Conservation (phyloP, 768 basidiomycete species). For the Boletus patriciae region DNA sequence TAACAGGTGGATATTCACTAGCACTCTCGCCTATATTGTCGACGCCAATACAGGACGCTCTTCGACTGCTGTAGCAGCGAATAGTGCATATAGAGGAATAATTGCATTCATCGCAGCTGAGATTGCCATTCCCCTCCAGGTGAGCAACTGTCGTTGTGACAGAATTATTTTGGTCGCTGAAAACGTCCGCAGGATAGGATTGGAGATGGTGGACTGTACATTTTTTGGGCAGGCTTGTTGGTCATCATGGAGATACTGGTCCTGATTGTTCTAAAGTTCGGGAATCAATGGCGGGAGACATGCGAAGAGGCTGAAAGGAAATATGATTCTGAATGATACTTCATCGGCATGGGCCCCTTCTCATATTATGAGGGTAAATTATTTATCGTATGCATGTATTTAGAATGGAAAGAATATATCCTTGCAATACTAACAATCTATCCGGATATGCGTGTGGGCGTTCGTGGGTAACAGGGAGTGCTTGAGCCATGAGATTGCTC, state of each 20-base stretch:
- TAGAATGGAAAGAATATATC: background rate
- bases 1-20: constrained; percentile 55
- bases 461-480: background rate
- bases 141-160: background rate
- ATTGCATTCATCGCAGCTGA: constrained; percentile 71
- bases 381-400: background rate
- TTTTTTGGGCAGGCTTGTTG: constrained; percentile 52
- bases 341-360: background rate
- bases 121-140: constrained; percentile 74
- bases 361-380: constrained; percentile 1
- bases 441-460: background rate
- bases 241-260: constrained; percentile 52
- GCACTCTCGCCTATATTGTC: constrained; percentile 80
- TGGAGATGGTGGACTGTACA: constrained; percentile 34
- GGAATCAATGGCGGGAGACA: constrained; percentile 55
- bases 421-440: background rate
- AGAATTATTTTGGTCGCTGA: background rate
- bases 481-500: background rate
- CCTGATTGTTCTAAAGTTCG: constrained; percentile 58
- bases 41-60: constrained; percentile 84
- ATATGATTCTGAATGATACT: constrained; percentile 1
- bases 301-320: constrained; percentile 45
- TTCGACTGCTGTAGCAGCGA: constrained; percentile 71
- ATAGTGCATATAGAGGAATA: constrained; percentile 72
- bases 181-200: constrained; percentile 16